Conservation (phyloP, 768 basidiomycete species). For the Macrocybe gigantea region DNA sequence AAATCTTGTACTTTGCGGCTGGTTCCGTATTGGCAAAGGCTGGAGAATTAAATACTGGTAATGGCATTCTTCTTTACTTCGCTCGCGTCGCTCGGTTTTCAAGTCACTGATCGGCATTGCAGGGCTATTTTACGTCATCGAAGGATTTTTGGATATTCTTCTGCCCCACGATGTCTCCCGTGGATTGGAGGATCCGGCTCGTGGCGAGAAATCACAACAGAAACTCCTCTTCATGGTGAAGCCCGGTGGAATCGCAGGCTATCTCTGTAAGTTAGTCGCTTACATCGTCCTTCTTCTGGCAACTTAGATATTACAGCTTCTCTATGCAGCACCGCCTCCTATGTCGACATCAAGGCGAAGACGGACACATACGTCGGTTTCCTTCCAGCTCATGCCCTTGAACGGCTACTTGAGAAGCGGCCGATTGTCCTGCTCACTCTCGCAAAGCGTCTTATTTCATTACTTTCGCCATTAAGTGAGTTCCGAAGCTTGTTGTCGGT, state of each 20-base stretch:
- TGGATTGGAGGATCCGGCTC: constrained; percentile 4
- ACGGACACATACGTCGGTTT: constrained; percentile 99
- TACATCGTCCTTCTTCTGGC: background rate
- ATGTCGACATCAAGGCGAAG: constrained; percentile 95
- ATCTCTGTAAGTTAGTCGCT: constrained; percentile 54
- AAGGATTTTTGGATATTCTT: constrained; percentile 91
- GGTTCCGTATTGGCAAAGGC: constrained; percentile 84
- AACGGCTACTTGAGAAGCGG: constrained; percentile 85
- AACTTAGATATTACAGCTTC: constrained; percentile 49
- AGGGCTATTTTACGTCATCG: constrained; percentile 92
- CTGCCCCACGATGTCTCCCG: constrained; percentile 43
- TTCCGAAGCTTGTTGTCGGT: background rate
- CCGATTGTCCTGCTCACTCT: constrained; percentile 95
- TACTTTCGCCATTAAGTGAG: constrained; percentile 87
- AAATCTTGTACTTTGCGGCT: constrained; percentile 88
- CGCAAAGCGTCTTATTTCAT: constrained; percentile 92
- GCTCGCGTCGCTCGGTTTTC: constrained; percentile 4
- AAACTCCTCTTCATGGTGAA: constrained; percentile 92
- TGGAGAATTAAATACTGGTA: constrained; percentile 85
- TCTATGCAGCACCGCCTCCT: constrained; percentile 86
- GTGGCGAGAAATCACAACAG: constrained; percentile 29
- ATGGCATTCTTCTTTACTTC: constrained; percentile 5
- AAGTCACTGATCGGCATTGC: constrained; percentile 4
- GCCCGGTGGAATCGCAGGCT: constrained; percentile 96
- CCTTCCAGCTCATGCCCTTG: constrained; percentile 81